Percentiles rank a stretch among this genome's conserved stretches.
These are phyloP conservation scores for Nidularia sp. DNA, from an alignment of 768 basidiomycete species.

Conservation along the genomic window DNA sequence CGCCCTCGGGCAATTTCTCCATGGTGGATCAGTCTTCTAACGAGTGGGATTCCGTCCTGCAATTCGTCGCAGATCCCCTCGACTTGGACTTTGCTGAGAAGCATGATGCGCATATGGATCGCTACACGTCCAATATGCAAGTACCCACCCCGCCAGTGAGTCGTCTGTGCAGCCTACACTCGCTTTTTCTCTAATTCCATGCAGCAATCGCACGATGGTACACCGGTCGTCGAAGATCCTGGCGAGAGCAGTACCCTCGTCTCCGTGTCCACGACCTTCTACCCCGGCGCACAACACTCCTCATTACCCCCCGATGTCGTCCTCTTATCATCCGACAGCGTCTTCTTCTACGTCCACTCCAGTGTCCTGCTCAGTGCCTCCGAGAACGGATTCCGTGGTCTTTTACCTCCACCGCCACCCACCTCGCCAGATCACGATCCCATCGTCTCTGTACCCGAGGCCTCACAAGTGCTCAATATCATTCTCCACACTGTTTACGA, in stretches of 20 bases:
- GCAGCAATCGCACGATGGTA: conserved; percentile 43
- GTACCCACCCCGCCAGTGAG: conserved; percentile 67
- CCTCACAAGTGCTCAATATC: conserved; percentile 63
- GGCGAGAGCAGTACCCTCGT: conserved; percentile 41
- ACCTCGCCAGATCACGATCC: conserved; percentile 40
- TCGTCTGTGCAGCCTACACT: conserved; percentile 3
- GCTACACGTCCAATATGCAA: conserved; percentile 20
- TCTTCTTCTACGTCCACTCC: conserved; percentile 81
- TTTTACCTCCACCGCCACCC: conserved; percentile 42
- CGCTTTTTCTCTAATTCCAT: neutral
- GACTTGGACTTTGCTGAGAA: conserved; percentile 36
- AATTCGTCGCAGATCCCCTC: conserved; percentile 50
- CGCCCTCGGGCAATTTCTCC: too few species aligned
- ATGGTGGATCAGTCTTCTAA: conserved; percentile 31
- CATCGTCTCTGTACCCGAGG: conserved; percentile 57
- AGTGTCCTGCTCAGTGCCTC: conserved; percentile 56
- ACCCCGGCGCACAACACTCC: conserved; percentile 60
- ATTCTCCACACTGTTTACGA: conserved; percentile 71
- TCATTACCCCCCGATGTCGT: conserved; percentile 57
- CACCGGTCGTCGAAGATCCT: conserved; percentile 33
- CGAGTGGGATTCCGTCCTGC: conserved; percentile 62
- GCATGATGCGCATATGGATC: conserved; percentile 12
- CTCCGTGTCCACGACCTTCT: conserved; percentile 82
- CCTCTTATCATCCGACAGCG: conserved; percentile 67
- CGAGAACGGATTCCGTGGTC: conserved; percentile 56